Base-by-base conservation (phyloP, 78 protist genomes). In the Trichosphaerium sp. region DNA sequence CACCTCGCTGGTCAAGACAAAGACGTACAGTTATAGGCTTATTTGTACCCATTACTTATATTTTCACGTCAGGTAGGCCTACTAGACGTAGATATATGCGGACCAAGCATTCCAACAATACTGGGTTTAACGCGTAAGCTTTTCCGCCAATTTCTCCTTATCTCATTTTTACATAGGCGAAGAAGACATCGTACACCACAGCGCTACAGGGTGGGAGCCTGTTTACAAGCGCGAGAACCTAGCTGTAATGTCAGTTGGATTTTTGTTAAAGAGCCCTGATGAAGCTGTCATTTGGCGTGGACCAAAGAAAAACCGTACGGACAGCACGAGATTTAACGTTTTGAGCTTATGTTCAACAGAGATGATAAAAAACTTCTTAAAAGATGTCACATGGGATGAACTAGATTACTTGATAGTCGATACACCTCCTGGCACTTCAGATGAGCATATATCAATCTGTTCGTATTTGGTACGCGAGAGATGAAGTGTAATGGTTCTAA, bases 381-480 rank as follows among this genome's bases (percentile, higher is more conserved):
- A 72, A 35, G 99, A 96, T 43, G 99, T 95, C 5, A 43, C 68
- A 29, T 98, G 99, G 99, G 95, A 92, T 11, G 95, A 82, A 1
- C 66, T 93, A 10, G 99, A 98, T 73, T 88, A 62, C 26, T 85
- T 98, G 5, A 26, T 97, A 2, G 52, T 98, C 29, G 99, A 97
- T 76, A 96, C 99, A 14, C 99, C 99, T 2, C 94, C 94, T 14
- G 99, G 99, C 14, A 97, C 99, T 0, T 90, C 97, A 0, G 99
- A 97, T 69, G 99, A 97, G 74, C 99, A 97, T 88, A 44, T 97
- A 29, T 75, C 97, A 2, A 41, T 92, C 32, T 90, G 89, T 11
- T 71, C 81, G 41, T 71, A 58, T 40, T 79, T 97, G 28, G n/a
- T n/a, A n/a, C n/a, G n/a, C n/a, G n/a, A n/a, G n/a, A n/a, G n/a